Evolutionary conservation across 78 protist genomes (phyloP), one percentile per base, ranked within the genome.

Genomic region (Dictyostelium brefeldianum): DNA sequence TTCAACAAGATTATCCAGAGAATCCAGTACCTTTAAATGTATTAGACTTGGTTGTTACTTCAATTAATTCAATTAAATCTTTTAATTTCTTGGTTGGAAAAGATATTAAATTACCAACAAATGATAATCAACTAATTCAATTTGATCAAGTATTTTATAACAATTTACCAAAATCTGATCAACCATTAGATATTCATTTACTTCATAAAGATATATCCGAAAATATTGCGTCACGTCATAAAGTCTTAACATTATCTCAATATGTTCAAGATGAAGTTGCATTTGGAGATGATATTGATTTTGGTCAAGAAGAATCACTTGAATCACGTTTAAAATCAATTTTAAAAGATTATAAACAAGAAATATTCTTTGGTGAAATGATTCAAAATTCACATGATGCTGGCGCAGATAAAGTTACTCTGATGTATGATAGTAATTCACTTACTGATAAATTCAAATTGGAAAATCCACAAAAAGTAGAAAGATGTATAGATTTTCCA

Each of bases 361-460:
- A 41, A 5, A 46, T 2, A 0, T 67, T 71, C 48, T 46, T 92
- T 27, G 43, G 79, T 18, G 96, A 95, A 83, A 51, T 97, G 85
- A 46, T 96, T 20, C 98, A 67, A 31, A 97, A 97, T 89, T 95
- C 98, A 4, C 96, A 94, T 17, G 98, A 97, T 51, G 90, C 96
- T 4, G 80, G 87, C n/a, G 96, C 98, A 15, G 62, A 73, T 17
- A 36, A 14, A 9, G 27, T 97, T 20, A 53, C 18, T 9, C 3
- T 97, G 17, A 18, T 57, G n/a, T 18, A 92, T 18, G 95, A 93
- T 69, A 22, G 57, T 57, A 50, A 84, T 29, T 36, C 95, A n/a
- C 20, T 54, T 36, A 2, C 43, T 36, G 43, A 36, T 3, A 36
- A 36, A 36, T 3, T 36, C 43, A 36, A 36, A 36, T 36, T 36